phyloP scores from a whole-genome alignment of 2,329 filamentous ascomycete species.

The Raffaelea deltoideospora region DNA sequence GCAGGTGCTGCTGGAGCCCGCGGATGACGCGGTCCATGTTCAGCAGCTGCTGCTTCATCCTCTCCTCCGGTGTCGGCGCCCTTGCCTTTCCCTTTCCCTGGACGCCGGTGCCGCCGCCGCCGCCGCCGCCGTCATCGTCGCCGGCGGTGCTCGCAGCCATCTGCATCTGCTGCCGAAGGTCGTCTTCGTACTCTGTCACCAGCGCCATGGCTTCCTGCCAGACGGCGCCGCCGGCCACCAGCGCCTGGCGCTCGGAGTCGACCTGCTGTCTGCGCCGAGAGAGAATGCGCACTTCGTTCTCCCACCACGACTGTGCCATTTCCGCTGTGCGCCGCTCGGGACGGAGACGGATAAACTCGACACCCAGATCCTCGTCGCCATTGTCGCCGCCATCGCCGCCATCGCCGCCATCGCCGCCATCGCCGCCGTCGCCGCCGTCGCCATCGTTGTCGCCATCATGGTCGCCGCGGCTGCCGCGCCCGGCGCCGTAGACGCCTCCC shows the following conservation, averaged over 20 bases:
- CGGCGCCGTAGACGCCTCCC: constrained; percentile 4
- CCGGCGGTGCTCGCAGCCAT: too few species aligned
- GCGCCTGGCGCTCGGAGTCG: constrained; percentile 45
- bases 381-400: constrained; percentile 9
- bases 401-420: constrained; percentile 1
- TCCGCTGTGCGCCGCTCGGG: constrained; percentile 50
- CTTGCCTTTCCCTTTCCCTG: constrained; percentile 13
- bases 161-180: constrained; percentile 41
- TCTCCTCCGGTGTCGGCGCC: constrained; percentile 5
- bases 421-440: constrained; percentile 1
- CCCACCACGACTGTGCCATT: constrained; percentile 60
- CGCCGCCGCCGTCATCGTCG: constrained; percentile 9
- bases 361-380: constrained; percentile 16
- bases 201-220: constrained; percentile 49
- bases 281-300: constrained; percentile 42
- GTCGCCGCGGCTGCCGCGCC: constrained; percentile 5
- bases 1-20: constrained; percentile 37
- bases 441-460: constrained; percentile 10
- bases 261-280: constrained; percentile 39
- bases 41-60: constrained; percentile 25
- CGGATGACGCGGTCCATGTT: constrained; percentile 41
- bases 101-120: background rate
- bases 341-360: constrained; percentile 44
- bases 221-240: constrained; percentile 50
- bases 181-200: constrained; percentile 50